Percentiles rank a stretch among this genome's conserved stretches.
phyloP scores from a whole-genome alignment of 768 basidiomycete genomes.

The Dioszegia crocea region DNA sequence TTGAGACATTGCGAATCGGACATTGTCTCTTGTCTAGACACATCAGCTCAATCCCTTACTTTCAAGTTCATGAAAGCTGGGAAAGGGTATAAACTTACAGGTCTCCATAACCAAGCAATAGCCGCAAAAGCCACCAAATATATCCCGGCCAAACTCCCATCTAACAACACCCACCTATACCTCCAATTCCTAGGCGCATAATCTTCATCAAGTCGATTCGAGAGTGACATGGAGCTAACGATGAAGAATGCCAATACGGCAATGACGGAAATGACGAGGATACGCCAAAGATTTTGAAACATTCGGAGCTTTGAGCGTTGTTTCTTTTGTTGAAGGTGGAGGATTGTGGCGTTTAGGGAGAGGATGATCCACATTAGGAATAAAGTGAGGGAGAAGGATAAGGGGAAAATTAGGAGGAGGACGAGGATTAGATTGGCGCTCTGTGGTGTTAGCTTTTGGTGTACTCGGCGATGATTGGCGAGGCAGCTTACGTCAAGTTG shows the following conservation, averaged over 20 bases:
- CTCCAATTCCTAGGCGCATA: conserved; percentile 89
- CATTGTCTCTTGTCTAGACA: conserved; percentile 44
- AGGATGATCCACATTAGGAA: conserved; percentile 97
- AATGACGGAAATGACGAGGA: conserved; percentile 74
- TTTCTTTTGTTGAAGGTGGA: conserved; percentile 76
- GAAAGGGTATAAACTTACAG: conserved; percentile 48
- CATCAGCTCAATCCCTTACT: conserved; percentile 4
- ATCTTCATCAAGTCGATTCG: conserved; percentile 85
- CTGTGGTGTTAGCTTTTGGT: conserved; percentile 13
- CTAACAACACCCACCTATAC: conserved; percentile 90
- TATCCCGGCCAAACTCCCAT: conserved; percentile 86
- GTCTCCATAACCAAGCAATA: conserved; percentile 90
- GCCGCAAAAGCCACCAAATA: conserved; percentile 74
- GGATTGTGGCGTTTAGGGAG: conserved; percentile 81
- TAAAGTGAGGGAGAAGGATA: conserved; percentile 90
- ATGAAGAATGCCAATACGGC: conserved; percentile 86
- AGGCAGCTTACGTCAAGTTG: conserved; percentile 63
- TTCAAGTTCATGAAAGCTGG: not conserved
- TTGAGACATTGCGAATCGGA: conserved; percentile 81
- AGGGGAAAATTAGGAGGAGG: conserved; percentile 84
- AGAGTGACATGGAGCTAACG: conserved; percentile 84
- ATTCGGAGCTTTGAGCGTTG: conserved; percentile 79
- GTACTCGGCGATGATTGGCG: not conserved
- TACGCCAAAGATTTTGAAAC: conserved; percentile 81
- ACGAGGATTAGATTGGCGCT: conserved; percentile 76